Conservation (phyloP, 192 early-diverging fungal species). For the Umbelopsis sp. region DNA sequence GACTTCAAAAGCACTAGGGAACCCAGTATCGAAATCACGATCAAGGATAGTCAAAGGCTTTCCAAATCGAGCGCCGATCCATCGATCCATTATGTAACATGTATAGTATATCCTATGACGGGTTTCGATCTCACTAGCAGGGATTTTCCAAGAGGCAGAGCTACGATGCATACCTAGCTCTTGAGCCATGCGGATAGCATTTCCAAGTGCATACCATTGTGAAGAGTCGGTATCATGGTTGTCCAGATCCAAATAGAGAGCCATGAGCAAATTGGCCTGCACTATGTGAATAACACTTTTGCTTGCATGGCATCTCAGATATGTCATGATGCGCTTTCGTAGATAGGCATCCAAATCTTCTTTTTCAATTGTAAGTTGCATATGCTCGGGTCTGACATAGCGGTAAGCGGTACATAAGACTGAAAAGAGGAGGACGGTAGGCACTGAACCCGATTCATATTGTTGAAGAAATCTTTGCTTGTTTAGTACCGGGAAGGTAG, state of each 20-base stretch:
- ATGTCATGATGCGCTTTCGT: neutral
- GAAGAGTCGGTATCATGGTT: slow-evolving; percentile 29
- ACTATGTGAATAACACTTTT: slow-evolving; percentile 22
- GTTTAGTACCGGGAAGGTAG: slow-evolving; percentile 35
- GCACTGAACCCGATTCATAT: slow-evolving; percentile 5
- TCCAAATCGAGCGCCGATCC: slow-evolving; percentile 50
- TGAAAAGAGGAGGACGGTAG: neutral
- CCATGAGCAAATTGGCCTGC: slow-evolving; percentile 35
- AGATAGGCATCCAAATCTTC: slow-evolving; percentile 16
- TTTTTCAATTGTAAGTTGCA: neutral
- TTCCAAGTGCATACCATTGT: slow-evolving; percentile 45
- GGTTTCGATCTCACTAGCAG: slow-evolving; percentile 53
- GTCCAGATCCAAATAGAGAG: slow-evolving; percentile 38
- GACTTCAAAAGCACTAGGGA: slow-evolving; percentile 34
- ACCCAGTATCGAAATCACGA: slow-evolving; percentile 38
- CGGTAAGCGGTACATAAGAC: neutral
- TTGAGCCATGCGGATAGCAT: slow-evolving; percentile 60
- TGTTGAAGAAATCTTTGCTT: slow-evolving; percentile 29
- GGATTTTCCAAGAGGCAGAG: slow-evolving; percentile 52
- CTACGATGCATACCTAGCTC: slow-evolving; percentile 62
- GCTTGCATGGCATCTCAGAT: slow-evolving; percentile 1
- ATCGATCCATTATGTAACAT: slow-evolving; percentile 36
- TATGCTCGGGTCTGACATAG: neutral
- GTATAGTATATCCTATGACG: slow-evolving; percentile 38
- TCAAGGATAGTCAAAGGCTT: slow-evolving; percentile 54